These are phyloP conservation scores for Chimonanthus praecox DNA, from an alignment of 164 flowering plant genomes.

Conservation along the genomic window DNA sequence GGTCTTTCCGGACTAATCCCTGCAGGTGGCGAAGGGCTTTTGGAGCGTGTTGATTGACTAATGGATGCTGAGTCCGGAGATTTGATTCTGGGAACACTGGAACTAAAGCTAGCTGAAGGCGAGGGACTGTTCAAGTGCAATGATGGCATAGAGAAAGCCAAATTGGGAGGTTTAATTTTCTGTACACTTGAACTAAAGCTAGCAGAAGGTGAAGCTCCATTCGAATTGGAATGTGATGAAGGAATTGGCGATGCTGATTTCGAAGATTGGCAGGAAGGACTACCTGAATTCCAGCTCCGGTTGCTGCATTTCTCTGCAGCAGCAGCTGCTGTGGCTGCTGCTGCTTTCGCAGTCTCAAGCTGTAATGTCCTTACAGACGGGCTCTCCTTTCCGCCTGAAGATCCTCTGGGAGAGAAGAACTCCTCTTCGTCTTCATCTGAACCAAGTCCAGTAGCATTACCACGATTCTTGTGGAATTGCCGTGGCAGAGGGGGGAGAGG, in stretches of 20 bases:
- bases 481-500: slow-evolving; percentile 55
- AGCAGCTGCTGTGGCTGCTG: slow-evolving; percentile 5
- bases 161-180: neutral
- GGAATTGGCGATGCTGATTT: slow-evolving; percentile 15
- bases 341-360: slow-evolving; percentile 43
- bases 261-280: slow-evolving; percentile 42
- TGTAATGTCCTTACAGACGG: slow-evolving; percentile 12
- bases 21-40: slow-evolving; percentile 12
- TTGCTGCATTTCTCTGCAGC: slow-evolving; percentile 20
- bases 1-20: slow-evolving; percentile 8
- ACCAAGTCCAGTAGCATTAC: slow-evolving; percentile 13
- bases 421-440: slow-evolving; percentile 48
- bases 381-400: slow-evolving; percentile 30
- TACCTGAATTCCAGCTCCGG: slow-evolving; percentile 33
- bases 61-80: neutral
- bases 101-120: neutral
- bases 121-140: neutral
- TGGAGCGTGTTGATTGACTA: slow-evolving; percentile 7
- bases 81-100: neutral
- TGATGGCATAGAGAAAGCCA: neutral
- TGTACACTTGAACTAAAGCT: neutral
- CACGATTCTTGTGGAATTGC: slow-evolving; percentile 16
- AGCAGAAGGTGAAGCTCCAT: slow-evolving; percentile 39
- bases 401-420: slow-evolving; percentile 60
- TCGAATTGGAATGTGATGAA: slow-evolving; percentile 14